Evolutionary conservation across 2,329 filamentous ascomycete genomes (phyloP).

Genomic region (Talaromyces marneffei): DNA sequence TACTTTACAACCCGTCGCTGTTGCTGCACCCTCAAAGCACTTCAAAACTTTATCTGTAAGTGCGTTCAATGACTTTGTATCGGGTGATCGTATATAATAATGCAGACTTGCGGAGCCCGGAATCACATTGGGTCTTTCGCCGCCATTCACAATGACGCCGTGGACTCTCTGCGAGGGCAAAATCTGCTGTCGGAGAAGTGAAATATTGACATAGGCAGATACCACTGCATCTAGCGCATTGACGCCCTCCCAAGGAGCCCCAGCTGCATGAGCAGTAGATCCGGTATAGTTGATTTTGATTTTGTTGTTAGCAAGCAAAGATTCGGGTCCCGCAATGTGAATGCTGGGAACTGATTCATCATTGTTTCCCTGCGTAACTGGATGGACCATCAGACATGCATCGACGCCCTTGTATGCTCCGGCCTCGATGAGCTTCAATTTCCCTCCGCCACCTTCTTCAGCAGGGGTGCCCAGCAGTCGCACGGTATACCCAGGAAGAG

Average conservation of each 20-base stretch:
- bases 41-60: conserved; percentile 26
- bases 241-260: conserved; percentile 53
- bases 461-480: conserved; percentile 26
- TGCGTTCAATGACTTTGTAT: conserved; percentile 34
- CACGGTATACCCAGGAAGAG: conserved; percentile 22
- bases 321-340: conserved; percentile 10
- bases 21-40: conserved; percentile 33
- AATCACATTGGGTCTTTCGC: conserved; percentile 52
- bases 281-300: conserved; percentile 40
- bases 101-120: conserved; percentile 46
- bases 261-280: conserved; percentile 52
- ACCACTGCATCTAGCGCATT: conserved; percentile 58
- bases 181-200: conserved; percentile 52
- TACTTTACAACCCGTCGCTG: conserved; percentile 32
- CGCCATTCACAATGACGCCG: conserved; percentile 50
- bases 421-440: conserved; percentile 32
- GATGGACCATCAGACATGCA: conserved; percentile 34
- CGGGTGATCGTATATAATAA: conserved; percentile 44
- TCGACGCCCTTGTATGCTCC: conserved; percentile 31
- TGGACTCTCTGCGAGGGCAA: conserved; percentile 50
- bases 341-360: conserved; percentile 12
- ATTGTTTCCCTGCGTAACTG: conserved; percentile 18
- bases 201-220: conserved; percentile 42
- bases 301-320: conserved; percentile 13
- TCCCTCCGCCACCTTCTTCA: conserved; percentile 26